Percentiles rank a stretch among this genome's conserved stretches.
phyloP scores from a whole-genome alignment of 1,139 yeast genomes.

The Entelexis sorbosivorans region DNA sequence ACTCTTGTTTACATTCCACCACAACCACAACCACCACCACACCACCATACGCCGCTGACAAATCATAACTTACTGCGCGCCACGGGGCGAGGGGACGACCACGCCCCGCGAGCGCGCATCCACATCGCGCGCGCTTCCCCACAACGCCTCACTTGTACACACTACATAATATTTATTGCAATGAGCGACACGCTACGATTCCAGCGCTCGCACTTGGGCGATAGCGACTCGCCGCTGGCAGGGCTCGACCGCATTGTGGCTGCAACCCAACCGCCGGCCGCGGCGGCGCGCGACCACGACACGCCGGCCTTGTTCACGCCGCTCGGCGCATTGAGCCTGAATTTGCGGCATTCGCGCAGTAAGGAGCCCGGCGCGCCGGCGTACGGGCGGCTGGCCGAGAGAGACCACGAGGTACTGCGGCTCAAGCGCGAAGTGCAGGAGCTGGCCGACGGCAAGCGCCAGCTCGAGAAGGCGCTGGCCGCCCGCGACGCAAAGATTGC shows the following conservation, averaged over 20 bases:
- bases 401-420: not conserved
- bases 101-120: too few relatives aligned
- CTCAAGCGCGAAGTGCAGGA: not conserved
- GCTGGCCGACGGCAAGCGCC: not conserved
- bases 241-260: not conserved
- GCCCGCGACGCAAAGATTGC: not conserved
- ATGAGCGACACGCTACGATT: not conserved
- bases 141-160: not conserved
- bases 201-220: not conserved
- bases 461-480: not conserved
- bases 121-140: too few relatives aligned
- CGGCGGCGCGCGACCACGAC: not conserved
- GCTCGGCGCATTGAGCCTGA: not conserved
- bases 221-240: not conserved
- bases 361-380: not conserved
- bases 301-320: not conserved
- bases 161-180: not conserved
- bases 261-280: not conserved
- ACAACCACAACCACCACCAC: too few relatives aligned
- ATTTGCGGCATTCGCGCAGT: not conserved
- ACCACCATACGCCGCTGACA: conserved; percentile 1
- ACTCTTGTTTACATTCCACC: conserved; percentile 19
- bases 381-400: not conserved
- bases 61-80: not conserved
- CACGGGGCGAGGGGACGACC: not conserved